Evolutionary conservation across 257 asterid species (phyloP).

Genomic region (Ilex aquifolium): DNA sequence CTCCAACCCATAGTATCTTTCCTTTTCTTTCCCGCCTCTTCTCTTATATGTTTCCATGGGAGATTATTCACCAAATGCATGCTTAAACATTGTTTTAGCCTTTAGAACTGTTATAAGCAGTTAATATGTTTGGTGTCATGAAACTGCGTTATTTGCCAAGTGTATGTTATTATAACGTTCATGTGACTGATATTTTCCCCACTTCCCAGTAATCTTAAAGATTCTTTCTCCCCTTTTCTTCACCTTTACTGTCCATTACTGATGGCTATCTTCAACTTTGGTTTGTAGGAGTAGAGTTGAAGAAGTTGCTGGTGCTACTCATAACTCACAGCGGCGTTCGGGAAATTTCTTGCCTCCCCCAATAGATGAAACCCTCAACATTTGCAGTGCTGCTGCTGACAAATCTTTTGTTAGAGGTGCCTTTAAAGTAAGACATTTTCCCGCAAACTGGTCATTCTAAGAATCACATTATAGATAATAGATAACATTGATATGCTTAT

Average conservation of each 20-base stretch:
- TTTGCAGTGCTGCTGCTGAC: conserved; percentile 34
- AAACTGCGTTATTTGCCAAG: no score
- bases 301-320: conserved; percentile 74
- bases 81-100: no score
- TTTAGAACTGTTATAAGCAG: no score
- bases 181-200: no score
- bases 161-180: no score
- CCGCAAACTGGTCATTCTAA: not conserved
- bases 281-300: conserved; percentile 77
- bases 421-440: conserved; percentile 41
- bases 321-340: conserved; percentile 42
- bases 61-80: not conserved
- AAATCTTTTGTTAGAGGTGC: conserved; percentile 37
- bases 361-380: conserved; percentile 34
- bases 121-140: no score
- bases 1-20: not conserved
- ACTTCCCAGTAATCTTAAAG: not conserved
- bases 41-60: not conserved
- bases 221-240: not conserved
- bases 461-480: no score
- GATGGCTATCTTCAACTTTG: conserved; percentile 12
- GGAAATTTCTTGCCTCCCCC: conserved; percentile 85
- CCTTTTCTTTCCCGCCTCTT: not conserved
- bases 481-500: not conserved
- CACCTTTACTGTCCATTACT: conserved; percentile 1